phyloP scores from a whole-genome alignment of 129 eudicot genomes.

The Helianthus annuus region DNA sequence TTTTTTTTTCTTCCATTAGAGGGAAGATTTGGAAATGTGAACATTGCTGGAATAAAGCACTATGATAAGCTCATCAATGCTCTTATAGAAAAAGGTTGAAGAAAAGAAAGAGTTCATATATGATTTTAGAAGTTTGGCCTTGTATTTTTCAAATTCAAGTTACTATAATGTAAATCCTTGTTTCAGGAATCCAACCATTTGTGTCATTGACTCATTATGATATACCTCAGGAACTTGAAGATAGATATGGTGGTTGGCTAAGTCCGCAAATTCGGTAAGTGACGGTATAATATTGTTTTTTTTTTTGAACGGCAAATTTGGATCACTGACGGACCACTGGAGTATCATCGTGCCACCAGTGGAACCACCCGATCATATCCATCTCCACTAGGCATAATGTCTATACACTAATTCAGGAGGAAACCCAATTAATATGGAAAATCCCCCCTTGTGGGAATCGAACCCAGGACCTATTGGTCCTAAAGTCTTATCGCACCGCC shows the following conservation, averaged over 20 bases:
- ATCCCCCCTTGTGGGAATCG: too few species aligned
- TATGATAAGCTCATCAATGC: slow-evolving; percentile 65
- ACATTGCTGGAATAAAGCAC: slow-evolving; percentile 64
- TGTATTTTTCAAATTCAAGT: not conserved
- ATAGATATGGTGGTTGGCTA: slow-evolving; percentile 81
- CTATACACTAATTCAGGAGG: too few species aligned
- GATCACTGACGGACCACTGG: too few species aligned
- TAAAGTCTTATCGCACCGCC: too few species aligned
- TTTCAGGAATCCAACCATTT: slow-evolving; percentile 80
- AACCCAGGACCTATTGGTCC: too few species aligned
- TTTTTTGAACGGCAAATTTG: too few species aligned
- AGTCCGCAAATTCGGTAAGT: slow-evolving; percentile 58
- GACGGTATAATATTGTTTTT: too few species aligned
- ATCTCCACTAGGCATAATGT: too few species aligned
- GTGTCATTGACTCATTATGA: slow-evolving; percentile 67
- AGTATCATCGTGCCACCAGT: too few species aligned
- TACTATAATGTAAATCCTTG: not conserved
- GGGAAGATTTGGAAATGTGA: slow-evolving; percentile 65
- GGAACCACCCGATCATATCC: too few species aligned
- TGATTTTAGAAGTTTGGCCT: not conserved
- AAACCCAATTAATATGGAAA: too few species aligned
- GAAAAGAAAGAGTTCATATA: not conserved
- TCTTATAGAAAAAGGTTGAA: slow-evolving; percentile 57
- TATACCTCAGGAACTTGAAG: slow-evolving; percentile 81
- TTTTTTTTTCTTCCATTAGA: slow-evolving; percentile 36